Percentiles rank a stretch among this genome's conserved stretches.
phyloP scores from a whole-genome alignment of 306 rosid genomes.

The Acacia confusa region DNA sequence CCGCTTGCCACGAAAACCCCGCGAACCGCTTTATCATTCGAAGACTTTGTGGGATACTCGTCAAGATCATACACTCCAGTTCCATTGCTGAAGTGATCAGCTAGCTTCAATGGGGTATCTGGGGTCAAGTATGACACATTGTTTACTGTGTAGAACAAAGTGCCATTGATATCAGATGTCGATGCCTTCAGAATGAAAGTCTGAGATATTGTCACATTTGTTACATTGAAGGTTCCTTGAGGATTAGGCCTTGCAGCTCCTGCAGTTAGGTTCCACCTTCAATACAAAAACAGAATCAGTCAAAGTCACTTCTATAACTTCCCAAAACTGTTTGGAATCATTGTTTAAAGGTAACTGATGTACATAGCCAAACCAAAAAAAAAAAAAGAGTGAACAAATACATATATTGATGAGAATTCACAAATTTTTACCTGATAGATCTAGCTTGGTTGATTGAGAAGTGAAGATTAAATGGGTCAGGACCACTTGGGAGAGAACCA shows the following conservation, averaged over 20 bases:
- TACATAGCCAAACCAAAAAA: not conserved
- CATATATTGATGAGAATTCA: not conserved
- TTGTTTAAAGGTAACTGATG: not conserved
- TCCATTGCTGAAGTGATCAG: conserved; percentile 62
- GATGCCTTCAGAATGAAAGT: conserved; percentile 59
- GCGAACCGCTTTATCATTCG: conserved; percentile 38
- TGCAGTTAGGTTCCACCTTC: conserved; percentile 80
- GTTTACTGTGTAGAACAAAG: conserved; percentile 52
- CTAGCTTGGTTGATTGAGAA: conserved; percentile 69
- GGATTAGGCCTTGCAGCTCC: conserved; percentile 94
- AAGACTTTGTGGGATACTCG: conserved; percentile 47
- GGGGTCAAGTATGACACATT: conserved; percentile 68
- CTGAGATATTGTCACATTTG: conserved; percentile 67
- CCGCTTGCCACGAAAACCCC: conserved; percentile 71
- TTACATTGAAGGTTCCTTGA: conserved; percentile 75
- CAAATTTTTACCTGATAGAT: conserved; percentile 59
- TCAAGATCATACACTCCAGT: conserved; percentile 64
- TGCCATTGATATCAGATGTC: conserved; percentile 25
- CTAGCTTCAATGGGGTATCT: conserved; percentile 73
- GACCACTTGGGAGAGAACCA: conserved; percentile 62
- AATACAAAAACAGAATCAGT: not conserved
- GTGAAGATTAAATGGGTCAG: conserved; percentile 61
- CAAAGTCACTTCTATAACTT: not conserved
- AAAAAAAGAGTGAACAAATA: not conserved
- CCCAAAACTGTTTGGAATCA: not conserved